phyloP scores from a whole-genome alignment of 2,329 filamentous ascomycete genomes.

The Fonsecaea monophora region DNA sequence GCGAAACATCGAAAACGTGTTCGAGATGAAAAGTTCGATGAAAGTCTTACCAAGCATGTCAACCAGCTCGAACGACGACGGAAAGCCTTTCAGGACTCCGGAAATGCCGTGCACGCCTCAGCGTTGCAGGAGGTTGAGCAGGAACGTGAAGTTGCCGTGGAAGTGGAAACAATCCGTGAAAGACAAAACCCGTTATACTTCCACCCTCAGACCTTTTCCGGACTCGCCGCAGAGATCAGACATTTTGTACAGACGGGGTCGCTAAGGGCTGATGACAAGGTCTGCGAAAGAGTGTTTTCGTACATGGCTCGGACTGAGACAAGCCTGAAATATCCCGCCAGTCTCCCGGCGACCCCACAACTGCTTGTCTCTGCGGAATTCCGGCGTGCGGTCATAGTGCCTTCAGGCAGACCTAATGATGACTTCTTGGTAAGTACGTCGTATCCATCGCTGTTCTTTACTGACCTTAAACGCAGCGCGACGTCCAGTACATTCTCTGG shows the following conservation, averaged over 20 bases:
- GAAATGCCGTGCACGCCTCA: constrained; percentile 47
- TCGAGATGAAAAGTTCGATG: constrained; percentile 17
- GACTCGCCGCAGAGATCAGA: constrained; percentile 57
- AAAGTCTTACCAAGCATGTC: constrained; percentile 32
- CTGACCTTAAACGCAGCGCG: constrained; percentile 42
- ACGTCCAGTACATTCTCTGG: constrained; percentile 63
- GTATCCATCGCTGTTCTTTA: background rate
- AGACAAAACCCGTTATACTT: constrained; percentile 56
- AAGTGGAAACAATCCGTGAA: constrained; percentile 67
- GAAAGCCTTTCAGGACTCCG: constrained; percentile 35
- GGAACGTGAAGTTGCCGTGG: constrained; percentile 68
- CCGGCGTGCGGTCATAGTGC: constrained; percentile 50
- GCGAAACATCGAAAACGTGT: constrained; percentile 8
- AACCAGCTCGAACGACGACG: constrained; percentile 38
- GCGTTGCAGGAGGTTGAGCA: constrained; percentile 66
- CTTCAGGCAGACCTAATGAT: constrained; percentile 25
- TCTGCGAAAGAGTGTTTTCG: constrained; percentile 16
- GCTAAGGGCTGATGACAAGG: background rate
- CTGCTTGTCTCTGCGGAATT: constrained; percentile 62
- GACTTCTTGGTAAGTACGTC: constrained; percentile 54
- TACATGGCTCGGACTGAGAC: constrained; percentile 44
- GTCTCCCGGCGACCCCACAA: constrained; percentile 24
- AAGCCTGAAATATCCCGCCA: constrained; percentile 20
- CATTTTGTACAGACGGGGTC: constrained; percentile 48
- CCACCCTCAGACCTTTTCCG: constrained; percentile 49